Conservation (phyloP, 2,329 filamentous ascomycete species). For the Paecilomyces sp. region DNA sequence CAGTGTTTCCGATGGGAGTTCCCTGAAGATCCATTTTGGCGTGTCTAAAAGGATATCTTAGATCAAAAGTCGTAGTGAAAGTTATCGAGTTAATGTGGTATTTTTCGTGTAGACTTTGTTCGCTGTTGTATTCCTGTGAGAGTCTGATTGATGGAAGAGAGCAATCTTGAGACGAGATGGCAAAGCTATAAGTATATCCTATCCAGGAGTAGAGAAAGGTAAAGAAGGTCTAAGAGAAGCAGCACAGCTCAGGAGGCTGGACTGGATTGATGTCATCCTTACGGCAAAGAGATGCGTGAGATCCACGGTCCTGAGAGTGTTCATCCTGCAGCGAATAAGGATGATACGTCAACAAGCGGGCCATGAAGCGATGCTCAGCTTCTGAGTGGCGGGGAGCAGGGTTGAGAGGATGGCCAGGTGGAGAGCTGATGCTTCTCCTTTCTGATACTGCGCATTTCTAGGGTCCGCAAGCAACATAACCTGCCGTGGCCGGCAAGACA, state of each 20-base stretch:
- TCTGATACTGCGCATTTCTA: background rate
- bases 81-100: too few relatives aligned
- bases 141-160: background rate
- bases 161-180: conserved; percentile 2
- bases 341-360: conserved; percentile 7
- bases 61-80: background rate
- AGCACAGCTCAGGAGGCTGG: background rate
- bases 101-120: background rate
- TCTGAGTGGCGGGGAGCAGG: background rate
- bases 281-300: conserved; percentile 11
- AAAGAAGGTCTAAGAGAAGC: background rate
- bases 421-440: background rate
- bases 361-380: background rate
- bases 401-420: background rate
- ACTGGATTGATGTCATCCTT: conserved; percentile 24
- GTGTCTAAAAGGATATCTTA: background rate
- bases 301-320: background rate
- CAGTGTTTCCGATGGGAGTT: conserved; percentile 23
- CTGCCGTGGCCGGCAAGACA: background rate
- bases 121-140: background rate
- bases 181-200: conserved; percentile 15
- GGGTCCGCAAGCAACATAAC: background rate
- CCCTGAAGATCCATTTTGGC: conserved; percentile 34
- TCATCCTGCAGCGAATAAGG: conserved; percentile 4
- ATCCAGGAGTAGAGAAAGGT: background rate